Percentiles rank a stretch among this genome's conserved stretches.
Evolutionary conservation across 2,329 filamentous ascomycete species (phyloP).

Genomic region (Didymosphaeria variabile): DNA sequence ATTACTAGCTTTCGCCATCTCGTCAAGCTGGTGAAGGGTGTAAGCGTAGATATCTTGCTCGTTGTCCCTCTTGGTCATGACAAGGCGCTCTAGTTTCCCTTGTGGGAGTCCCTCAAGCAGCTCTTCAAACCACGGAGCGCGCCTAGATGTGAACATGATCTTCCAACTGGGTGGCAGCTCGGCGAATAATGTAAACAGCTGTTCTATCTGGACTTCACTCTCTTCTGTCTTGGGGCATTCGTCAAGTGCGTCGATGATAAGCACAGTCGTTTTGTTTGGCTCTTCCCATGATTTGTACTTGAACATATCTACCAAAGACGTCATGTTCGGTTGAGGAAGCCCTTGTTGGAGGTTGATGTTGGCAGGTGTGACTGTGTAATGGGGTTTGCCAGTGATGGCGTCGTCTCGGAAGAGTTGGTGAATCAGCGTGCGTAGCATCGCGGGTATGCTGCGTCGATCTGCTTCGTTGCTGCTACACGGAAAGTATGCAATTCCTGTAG

Average conservation of each 20-base stretch:
- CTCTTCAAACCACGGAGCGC: not conserved
- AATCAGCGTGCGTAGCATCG: not conserved
- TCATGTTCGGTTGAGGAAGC: not conserved
- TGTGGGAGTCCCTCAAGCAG: not conserved
- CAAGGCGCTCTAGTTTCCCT: not conserved
- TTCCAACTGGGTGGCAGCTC: not conserved
- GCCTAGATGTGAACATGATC: not conserved
- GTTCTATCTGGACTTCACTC: not conserved
- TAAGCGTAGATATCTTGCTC: constrained; percentile 1
- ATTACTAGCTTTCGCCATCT: not conserved
- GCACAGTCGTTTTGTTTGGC: not conserved
- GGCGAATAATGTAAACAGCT: not conserved
- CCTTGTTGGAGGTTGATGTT: not conserved
- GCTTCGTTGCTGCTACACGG: not conserved
- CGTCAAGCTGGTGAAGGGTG: not conserved
- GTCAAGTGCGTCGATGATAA: not conserved
- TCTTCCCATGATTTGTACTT: not conserved
- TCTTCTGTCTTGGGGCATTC: not conserved
- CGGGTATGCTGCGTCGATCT: not conserved
- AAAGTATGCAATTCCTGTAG: not conserved
- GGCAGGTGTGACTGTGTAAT: not conserved
- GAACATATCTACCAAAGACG: not conserved
- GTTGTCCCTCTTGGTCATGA: not conserved
- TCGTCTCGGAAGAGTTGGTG: not conserved
- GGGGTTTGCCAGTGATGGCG: not conserved